Evolutionary conservation across 2,329 filamentous ascomycete species (phyloP), one percentile per base, ranked within the genome.

Genomic region (Aspergillus thermomutatus): DNA sequence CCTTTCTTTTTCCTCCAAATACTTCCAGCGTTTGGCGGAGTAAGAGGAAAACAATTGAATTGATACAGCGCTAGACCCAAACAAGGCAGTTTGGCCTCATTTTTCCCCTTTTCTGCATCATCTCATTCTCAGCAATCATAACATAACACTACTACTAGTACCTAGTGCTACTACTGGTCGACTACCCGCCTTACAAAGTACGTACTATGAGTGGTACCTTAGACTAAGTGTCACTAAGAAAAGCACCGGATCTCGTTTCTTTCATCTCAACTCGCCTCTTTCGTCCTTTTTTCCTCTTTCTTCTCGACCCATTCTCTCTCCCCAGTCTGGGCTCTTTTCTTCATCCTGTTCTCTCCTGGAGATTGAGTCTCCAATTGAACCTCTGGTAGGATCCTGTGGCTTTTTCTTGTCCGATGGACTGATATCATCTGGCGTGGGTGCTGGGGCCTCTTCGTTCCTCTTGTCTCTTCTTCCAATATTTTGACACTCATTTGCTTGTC

Each of bases 341-440:
- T 50, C 61, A 54, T 56, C 53, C 49, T 47, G 46, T 52, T 54
- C 52, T 54, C 56, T 57, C 54, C 28, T 49, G 48, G 61, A 49
- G 55, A 64, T 60, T 50, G 59, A 59, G 57, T 57, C 59, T 64
- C 56, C 56, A 55, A 61, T 62, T 63, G 58, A 59, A 50, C 64
- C 64, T 66, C 65, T 68, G 65, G 65, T 63, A 69, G 66, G 68
- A 61, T 67, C 59, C 60, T 64, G 66, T 62, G 62, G 59, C 57
- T 62, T 60, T 57, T 59, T 37, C 55, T 61, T 60, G 56, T 50
- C 28, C 26, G 57, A 53, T 49, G 56, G 54, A 21, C 25, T 40
- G 37, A 43, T 40, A 23, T 41, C 54, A 56, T 34, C 27, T 37
- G 46, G 34, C 27, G 55, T 59, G 51, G 53, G 45, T 56, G 54